Percentiles rank a stretch among this genome's conserved stretches.
phyloP scores from a whole-genome alignment of 1,284 basidiomycete species.

The Moesziomyces aphidis region DNA sequence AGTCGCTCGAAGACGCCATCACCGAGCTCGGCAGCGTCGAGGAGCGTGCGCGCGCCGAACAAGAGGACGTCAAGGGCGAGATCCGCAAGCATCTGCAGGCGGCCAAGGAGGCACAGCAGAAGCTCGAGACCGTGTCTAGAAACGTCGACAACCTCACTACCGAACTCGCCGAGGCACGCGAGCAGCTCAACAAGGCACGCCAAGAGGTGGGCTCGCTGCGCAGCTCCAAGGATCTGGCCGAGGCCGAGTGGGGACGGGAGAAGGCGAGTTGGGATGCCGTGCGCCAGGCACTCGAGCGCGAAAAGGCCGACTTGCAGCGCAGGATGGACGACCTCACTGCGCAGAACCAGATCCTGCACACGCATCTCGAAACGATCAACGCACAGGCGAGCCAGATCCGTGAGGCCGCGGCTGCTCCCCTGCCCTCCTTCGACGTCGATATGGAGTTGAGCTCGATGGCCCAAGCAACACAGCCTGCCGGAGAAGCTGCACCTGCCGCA shows the following conservation, averaged over 20 bases:
- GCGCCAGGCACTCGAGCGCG: slow-evolving; percentile 80
- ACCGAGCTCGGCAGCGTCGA: slow-evolving; percentile 61
- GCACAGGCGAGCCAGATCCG: slow-evolving; percentile 81
- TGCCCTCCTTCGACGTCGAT: slow-evolving; percentile 58
- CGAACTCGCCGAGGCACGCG: slow-evolving; percentile 75
- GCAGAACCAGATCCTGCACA: slow-evolving; percentile 83
- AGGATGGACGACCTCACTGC: slow-evolving; percentile 79
- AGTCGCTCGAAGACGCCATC: slow-evolving; percentile 63
- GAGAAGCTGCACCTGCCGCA: slow-evolving; percentile 71
- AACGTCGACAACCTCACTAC: slow-evolving; percentile 73
- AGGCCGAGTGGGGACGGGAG: slow-evolving; percentile 77
- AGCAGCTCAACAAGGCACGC: slow-evolving; percentile 45
- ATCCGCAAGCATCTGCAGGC: slow-evolving; percentile 74
- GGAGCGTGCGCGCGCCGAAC: slow-evolving; percentile 71
- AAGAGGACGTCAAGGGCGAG: slow-evolving; percentile 69
- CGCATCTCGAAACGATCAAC: slow-evolving; percentile 86
- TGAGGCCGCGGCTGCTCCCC: slow-evolving; percentile 69
- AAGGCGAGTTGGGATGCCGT: slow-evolving; percentile 85
- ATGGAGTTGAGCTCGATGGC: slow-evolving; percentile 35
- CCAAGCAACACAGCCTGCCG: slow-evolving; percentile 28
- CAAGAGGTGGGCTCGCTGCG: slow-evolving; percentile 45
- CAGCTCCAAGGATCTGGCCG: slow-evolving; percentile 74
- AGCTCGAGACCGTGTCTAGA: slow-evolving; percentile 80
- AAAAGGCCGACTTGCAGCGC: slow-evolving; percentile 77
- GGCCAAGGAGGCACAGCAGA: slow-evolving; percentile 82